These are phyloP conservation scores for Globisporangium parvum DNA, from an alignment of 352 stramenopile species.

Conservation along the genomic window DNA sequence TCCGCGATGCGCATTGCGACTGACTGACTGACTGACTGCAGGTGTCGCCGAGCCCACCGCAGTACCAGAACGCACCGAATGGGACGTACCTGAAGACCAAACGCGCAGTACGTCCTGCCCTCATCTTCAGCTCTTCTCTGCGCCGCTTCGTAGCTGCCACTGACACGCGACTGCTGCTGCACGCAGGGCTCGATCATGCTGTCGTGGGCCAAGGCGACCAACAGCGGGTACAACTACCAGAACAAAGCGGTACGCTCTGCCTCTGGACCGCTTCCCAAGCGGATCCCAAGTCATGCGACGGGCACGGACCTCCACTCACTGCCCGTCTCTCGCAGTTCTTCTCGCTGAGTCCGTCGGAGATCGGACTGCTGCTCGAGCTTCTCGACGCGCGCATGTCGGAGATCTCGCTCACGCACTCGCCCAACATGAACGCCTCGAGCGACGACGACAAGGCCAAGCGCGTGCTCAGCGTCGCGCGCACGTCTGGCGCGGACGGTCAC, in stretches of 20 bases:
- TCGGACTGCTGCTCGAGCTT: conserved; percentile 71
- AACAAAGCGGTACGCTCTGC: conserved; percentile 58
- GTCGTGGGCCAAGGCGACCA: conserved; percentile 69
- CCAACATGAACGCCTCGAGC: conserved; percentile 63
- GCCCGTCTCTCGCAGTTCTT: conserved; percentile 47
- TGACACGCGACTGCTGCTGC: not conserved
- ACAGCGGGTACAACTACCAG: conserved; percentile 72
- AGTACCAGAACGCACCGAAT: conserved; percentile 42
- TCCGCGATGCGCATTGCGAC: not conserved
- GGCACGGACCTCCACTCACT: not conserved
- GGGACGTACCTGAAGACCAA: conserved; percentile 82
- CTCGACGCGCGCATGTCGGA: conserved; percentile 59
- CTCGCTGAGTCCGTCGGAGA: conserved; percentile 67
- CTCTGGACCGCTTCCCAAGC: not conserved
- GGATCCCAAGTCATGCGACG: not conserved
- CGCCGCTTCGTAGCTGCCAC: not conserved
- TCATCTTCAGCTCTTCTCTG: not conserved
- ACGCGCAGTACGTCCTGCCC: conserved; percentile 33
- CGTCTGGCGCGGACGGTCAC: conserved; percentile 36
- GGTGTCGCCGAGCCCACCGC: conserved; percentile 53
- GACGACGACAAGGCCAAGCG: conserved; percentile 44
- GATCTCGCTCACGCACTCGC: conserved; percentile 66
- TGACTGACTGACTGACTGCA: no score
- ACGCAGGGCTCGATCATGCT: conserved; percentile 73
- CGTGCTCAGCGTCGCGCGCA: conserved; percentile 44